Base-by-base conservation (phyloP, 2,329 filamentous ascomycete species). In the Alternaria infectoria region DNA sequence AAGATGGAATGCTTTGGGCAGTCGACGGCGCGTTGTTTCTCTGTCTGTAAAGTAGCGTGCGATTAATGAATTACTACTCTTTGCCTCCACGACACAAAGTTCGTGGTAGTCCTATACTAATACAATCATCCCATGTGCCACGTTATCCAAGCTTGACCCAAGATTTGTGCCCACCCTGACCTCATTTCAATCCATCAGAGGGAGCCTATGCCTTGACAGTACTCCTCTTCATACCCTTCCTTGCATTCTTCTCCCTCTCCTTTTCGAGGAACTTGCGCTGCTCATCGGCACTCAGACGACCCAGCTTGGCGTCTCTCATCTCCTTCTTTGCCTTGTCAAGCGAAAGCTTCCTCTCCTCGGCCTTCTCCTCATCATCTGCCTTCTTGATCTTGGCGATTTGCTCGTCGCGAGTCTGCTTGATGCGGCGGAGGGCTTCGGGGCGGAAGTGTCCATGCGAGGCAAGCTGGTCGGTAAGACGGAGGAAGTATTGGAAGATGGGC, bases 241-340 rank as follows among this genome's bases (percentile, higher is more conserved):
- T 91, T 68, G 96, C 86, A 77, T 94, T 89, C 70, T 90, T 89
- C 74, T 97, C 95, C 57, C 94, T 88, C 87, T 98, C 96, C 75
- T 91, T 89, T 84, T 97, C 97, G 82, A 86, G 66, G 65, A 83
- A 85, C 76, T 85, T 86, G 70, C 80, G 78, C 77, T 86, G 84
- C 75, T 86, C 83, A 4, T 84, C 83, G 2, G 83, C 83, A 55
- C 91, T 94, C 79, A 90, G 84, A 81, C 88, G 88, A 77, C 93
- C 91, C 66, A 91, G 86, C 82, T 93, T 90, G 19, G 85, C 72
- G 50, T 89, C 87, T 23, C 92, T 86, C 84, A 94, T 91, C 83
- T 94, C 92, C 77, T 89, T 91, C 84, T 93, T 93, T 75, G 89
- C 87, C 65, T 92, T 88, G 81, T 85, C 89, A 76, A 64, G 82